A percentile compares a stretch with the other conserved stretches of the same genome.
Evolutionary conservation across 805 yeast genomes (phyloP).

Genomic region (Candida ortonii): DNA sequence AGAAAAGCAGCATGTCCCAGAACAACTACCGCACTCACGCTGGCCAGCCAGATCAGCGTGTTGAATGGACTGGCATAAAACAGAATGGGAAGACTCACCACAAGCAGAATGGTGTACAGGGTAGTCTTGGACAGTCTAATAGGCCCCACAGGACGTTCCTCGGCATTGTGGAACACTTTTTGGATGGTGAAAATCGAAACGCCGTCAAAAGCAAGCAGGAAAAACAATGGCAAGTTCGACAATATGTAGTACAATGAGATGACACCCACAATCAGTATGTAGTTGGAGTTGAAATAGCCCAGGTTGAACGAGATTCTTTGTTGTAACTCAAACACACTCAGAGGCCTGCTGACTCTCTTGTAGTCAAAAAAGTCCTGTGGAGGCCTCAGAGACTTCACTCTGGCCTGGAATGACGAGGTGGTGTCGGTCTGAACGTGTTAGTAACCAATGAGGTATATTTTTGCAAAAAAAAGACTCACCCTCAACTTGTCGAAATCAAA

Average conservation of each 20-base stretch:
- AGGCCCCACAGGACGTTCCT: constrained; percentile 34
- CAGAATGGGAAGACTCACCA: constrained; percentile 50
- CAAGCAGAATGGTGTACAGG: constrained; percentile 76
- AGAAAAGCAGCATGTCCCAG: constrained; percentile 84
- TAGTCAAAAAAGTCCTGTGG: constrained; percentile 90
- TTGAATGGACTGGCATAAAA: constrained; percentile 86
- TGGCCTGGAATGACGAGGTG: constrained; percentile 49
- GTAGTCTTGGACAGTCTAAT: constrained; percentile 73
- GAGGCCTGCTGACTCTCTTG: constrained; percentile 81
- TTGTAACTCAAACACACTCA: constrained; percentile 77
- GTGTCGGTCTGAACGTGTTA: constrained; percentile 28
- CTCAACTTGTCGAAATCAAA: constrained; percentile 34
- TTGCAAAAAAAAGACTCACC: constrained; percentile 20
- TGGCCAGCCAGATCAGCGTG: constrained; percentile 87
- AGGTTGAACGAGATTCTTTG: constrained; percentile 80
- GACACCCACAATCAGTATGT: constrained; percentile 63
- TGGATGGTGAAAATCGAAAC: constrained; percentile 44
- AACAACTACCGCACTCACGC: constrained; percentile 76
- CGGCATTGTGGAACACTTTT: constrained; percentile 27
- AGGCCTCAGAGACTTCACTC: constrained; percentile 68
- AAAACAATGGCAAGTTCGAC: constrained; percentile 76
- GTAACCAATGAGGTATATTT: background rate
- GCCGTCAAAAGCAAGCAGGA: constrained; percentile 55
- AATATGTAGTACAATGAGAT: constrained; percentile 75
- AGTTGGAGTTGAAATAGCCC: constrained; percentile 82